Conservation (phyloP, 2,329 filamentous ascomycete species). For the Rosellinia necatrix region DNA sequence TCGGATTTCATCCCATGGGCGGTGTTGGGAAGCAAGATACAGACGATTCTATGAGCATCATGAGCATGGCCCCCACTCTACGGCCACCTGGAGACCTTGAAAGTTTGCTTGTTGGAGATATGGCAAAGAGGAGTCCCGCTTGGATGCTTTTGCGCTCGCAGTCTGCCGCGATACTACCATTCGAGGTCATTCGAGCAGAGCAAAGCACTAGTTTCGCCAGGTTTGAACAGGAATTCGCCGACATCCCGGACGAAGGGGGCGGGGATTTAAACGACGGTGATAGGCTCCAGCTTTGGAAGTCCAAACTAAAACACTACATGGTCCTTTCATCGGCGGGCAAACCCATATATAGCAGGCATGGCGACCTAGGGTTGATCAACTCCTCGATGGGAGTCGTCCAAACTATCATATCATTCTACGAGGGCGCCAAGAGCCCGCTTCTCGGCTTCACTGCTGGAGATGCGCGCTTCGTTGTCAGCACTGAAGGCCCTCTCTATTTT, state of each 20-base stretch:
- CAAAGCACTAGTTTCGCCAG: conserved; percentile 60
- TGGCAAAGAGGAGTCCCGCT: conserved; percentile 67
- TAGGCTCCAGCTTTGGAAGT: conserved; percentile 77
- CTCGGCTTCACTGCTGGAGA: conserved; percentile 85
- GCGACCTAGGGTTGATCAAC: conserved; percentile 86
- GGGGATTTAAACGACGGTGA: conserved; percentile 55
- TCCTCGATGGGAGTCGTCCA: conserved; percentile 94
- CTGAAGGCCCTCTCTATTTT: conserved; percentile 86
- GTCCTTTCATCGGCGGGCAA: conserved; percentile 96
- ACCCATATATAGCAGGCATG: conserved; percentile 94
- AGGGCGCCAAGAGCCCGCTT: conserved; percentile 76
- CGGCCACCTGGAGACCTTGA: conserved; percentile 73
- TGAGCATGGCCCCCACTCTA: conserved; percentile 67
- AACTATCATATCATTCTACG: conserved; percentile 97
- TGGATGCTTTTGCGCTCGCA: conserved; percentile 71
- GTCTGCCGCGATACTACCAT: conserved; percentile 62
- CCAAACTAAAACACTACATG: conserved; percentile 95
- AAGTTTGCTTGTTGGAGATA: conserved; percentile 76
- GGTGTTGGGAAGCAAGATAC: conserved; percentile 47
- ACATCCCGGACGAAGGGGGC: conserved; percentile 62
- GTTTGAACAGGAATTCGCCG: conserved; percentile 80
- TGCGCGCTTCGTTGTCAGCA: conserved; percentile 82
- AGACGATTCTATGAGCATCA: conserved; percentile 68
- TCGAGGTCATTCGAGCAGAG: conserved; percentile 56
- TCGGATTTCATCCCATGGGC: conserved; percentile 37